Base-by-base conservation (phyloP, 2,329 filamentous ascomycete species). In the Huntiella savannae region DNA sequence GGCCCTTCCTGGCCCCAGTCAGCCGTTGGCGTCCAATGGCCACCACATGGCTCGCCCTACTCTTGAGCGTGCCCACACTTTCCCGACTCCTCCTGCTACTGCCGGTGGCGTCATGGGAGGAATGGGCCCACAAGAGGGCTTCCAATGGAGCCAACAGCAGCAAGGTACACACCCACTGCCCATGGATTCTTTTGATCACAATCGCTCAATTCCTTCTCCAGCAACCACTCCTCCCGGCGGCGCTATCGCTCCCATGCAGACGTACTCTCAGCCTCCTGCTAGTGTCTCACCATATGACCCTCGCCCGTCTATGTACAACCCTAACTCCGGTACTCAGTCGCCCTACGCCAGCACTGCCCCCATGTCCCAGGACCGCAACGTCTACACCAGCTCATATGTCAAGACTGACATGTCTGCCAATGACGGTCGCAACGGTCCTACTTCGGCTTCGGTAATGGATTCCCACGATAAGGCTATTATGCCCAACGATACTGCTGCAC, bases 321-420 rank as follows among this genome's bases (percentile, higher is more conserved):
- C 74, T 0, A 70, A 79, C 12, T 72, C 81, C 1, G 62, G 75
- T 19, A 78, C 84, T 55, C 77, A 83, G 54, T 70, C 74, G 4
- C 71, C 79, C n/a, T 86, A 88, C 57, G 70, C 79, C 28, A 73
- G 79, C 33, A 66, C 76, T 4, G 68, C 71, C 44, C 65, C 70
- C 50, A 67, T 69, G 17, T 67, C 73, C 13, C 74, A 78, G 50
- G 75, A 79, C 28, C 65, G 70, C 37, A 75, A 91, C 60, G 77
- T 81, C 56, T 70, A 72, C 36, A 88, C 87, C 51, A 70, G 66
- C 55, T 63, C 71, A 5, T 91, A 88, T 55, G 70, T 84, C 51
- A 92, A 92, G 67, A 82, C 69, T 50, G 85, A 93, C 54, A 93
- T 94, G 84, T 84, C 80, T 0, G 85, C 86, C 15, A 84, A 85